Percentiles rank a stretch among this genome's conserved stretches.
Evolutionary conservation across 192 early-diverging fungal genomes (phyloP).

Genomic region (Rhizoclosmatium globosum): DNA sequence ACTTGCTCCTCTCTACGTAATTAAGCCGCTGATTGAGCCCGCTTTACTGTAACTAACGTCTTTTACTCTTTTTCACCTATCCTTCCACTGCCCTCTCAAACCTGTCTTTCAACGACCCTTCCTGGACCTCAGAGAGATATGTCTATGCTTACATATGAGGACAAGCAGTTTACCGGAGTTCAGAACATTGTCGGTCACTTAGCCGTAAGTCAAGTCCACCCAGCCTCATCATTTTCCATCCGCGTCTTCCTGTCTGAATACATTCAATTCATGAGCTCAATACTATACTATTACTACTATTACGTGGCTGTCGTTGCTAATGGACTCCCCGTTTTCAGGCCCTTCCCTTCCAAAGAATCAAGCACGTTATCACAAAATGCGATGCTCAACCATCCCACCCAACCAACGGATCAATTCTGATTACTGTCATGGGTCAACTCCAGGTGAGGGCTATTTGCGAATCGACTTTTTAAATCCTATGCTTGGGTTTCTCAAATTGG

Average conservation of each 20-base stretch:
- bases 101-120: neutral
- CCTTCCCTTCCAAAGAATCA: slow-evolving; percentile 81
- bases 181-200: slow-evolving; percentile 80
- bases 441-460: slow-evolving; percentile 57
- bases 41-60: neutral
- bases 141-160: slow-evolving; percentile 93
- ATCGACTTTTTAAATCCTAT: neutral
- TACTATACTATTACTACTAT: slow-evolving; percentile 19
- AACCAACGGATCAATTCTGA: slow-evolving; percentile 67
- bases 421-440: slow-evolving; percentile 89
- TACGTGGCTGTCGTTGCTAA: neutral
- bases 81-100: neutral
- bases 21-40: slow-evolving; percentile 25
- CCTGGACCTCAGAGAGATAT: slow-evolving; percentile 65
- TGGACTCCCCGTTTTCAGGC: slow-evolving; percentile 42
- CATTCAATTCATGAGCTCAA: neutral
- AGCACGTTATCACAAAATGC: slow-evolving; percentile 75
- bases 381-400: slow-evolving; percentile 84
- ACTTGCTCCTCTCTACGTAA: slow-evolving; percentile 83
- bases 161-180: slow-evolving; percentile 66
- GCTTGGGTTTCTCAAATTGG: neutral
- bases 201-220: slow-evolving; percentile 54
- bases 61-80: neutral
- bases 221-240: neutral
- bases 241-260: neutral